These are phyloP conservation scores for Coelastrella sp. DNA, from an alignment of 139 green algal genomes.

Conservation along the genomic window DNA sequence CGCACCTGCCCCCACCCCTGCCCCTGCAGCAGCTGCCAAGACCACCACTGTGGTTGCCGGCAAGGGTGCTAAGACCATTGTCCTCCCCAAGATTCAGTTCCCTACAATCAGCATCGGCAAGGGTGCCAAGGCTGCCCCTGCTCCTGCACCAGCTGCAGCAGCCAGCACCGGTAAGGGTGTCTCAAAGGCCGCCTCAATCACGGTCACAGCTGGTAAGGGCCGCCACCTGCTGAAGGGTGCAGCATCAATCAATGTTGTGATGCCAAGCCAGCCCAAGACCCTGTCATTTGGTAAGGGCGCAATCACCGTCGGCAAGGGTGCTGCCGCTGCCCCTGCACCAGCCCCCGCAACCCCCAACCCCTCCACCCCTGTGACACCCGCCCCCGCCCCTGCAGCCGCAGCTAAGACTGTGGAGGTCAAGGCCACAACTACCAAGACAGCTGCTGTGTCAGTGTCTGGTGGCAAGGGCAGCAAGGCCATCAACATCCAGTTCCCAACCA, in stretches of 20 bases:
- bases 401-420: too few relatives aligned
- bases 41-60: background rate
- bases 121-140: background rate
- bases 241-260: background rate
- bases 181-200: background rate
- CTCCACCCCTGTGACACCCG: background rate
- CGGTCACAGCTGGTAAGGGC: background rate
- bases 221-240: background rate
- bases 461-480: background rate
- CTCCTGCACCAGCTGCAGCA: background rate
- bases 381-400: too few relatives aligned
- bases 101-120: slow-evolving; percentile 1
- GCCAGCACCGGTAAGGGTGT: background rate
- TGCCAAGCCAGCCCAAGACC: slow-evolving; percentile 7
- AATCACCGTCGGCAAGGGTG: slow-evolving; percentile 13
- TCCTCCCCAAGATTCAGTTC: background rate
- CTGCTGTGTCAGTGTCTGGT: background rate
- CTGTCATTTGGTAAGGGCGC: background rate
- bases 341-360: too few relatives aligned
- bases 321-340: background rate
- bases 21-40: background rate
- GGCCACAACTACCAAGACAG: background rate
- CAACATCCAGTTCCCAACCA: too few relatives aligned
- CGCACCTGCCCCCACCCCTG: too few relatives aligned
- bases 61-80: background rate